Conservation (phyloP, 208 protist genomes). For the Leptomonas seymouri region DNA sequence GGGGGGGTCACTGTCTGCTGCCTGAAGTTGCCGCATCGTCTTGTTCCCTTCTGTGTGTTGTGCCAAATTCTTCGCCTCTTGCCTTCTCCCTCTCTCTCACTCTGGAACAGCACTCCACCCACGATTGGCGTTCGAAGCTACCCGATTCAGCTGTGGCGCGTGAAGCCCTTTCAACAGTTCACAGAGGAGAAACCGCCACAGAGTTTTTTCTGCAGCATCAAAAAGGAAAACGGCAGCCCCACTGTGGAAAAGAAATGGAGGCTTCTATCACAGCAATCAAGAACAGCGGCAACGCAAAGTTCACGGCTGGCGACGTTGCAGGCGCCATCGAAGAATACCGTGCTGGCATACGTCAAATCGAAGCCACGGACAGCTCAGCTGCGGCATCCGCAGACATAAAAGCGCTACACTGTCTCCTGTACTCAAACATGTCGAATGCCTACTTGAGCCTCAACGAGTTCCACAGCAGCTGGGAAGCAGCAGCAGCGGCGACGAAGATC, state of each 20-base stretch:
- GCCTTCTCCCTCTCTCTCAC: too few relatives aligned
- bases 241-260: slow-evolving; percentile 18
- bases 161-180: too few relatives aligned
- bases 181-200: too few relatives aligned
- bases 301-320: slow-evolving; percentile 36
- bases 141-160: too few relatives aligned
- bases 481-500: slow-evolving; percentile 35
- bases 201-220: too few relatives aligned
- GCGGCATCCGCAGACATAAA: not conserved
- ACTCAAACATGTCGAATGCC: slow-evolving; percentile 77
- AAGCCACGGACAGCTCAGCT: slow-evolving; percentile 1
- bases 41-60: too few relatives aligned
- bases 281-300: slow-evolving; percentile 63
- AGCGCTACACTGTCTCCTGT: slow-evolving; percentile 47
- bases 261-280: slow-evolving; percentile 43
- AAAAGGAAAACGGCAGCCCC: not conserved
- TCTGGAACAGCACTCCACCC: too few relatives aligned
- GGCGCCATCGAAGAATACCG: slow-evolving; percentile 47
- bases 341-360: slow-evolving; percentile 32
- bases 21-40: too few relatives aligned
- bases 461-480: slow-evolving; percentile 44
- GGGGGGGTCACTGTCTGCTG: too few relatives aligned
- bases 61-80: too few relatives aligned
- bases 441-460: slow-evolving; percentile 40
- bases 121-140: too few relatives aligned